Base-by-base conservation (phyloP, 176 grass and related monocot genomes). In the Aegilops speltoides region DNA sequence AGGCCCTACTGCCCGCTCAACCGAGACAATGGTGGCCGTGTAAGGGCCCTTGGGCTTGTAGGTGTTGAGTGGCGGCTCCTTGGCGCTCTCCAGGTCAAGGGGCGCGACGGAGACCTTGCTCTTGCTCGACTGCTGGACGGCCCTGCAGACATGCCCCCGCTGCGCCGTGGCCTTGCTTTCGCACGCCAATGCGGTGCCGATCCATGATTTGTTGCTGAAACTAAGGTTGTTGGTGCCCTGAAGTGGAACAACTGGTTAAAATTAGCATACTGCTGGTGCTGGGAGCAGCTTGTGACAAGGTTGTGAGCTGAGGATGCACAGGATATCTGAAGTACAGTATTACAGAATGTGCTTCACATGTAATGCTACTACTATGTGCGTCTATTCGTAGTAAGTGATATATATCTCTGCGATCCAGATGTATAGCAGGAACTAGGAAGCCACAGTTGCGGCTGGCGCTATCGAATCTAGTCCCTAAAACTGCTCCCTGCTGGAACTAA, bases 31-130 rank as follows among this genome's bases (percentile, higher is more conserved):
- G 20, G 82, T 99, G 33, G 88, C 97, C 22, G 92, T 96, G 84
- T 91, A 99, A 54, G 94, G 90, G 20, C 77, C 90, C 80, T 94
- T 96, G 0, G 94, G 87, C 61, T 99, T 99, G 87, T 94, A 91
- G 7, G 93, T 89, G 85, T 99, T 92, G 57, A 99, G 97, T 40
- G 94, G 94, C 13, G 97, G 94, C 56, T 90, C 89, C 75, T 91
- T 93, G 16, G 89, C 85, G 50, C 78, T 88, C 84, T 99, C 97
- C 64, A 99, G 82, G 83, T 96, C 76, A 9, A 90, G 85, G 7
- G 97, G 87, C 4, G 19, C 68, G 15, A 94, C 94, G 10, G 73
- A 68, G 15, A 93, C 89, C 59, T 98, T 98, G 70, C 57, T 85
- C 83, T 88, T 88, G 76, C 74, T 76, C 5, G 88, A 87, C 91